These are phyloP conservation scores for Massospora cicadina DNA, from an alignment of 371 early-diverging fungal genomes.

Conservation along the genomic window DNA sequence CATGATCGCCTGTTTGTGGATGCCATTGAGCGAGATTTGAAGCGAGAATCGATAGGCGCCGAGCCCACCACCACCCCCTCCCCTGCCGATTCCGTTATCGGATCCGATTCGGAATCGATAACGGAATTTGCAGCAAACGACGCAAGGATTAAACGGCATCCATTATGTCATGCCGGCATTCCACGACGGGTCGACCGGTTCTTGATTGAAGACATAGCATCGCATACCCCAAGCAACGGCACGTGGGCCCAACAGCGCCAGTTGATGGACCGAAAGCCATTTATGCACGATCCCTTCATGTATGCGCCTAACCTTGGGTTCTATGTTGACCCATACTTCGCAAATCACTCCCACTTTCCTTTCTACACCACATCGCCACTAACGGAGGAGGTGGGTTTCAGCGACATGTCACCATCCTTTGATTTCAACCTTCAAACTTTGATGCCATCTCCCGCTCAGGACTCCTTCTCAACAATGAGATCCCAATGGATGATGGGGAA, in stretches of 20 bases:
- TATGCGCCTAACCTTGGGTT: not conserved
- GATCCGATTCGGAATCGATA: not conserved
- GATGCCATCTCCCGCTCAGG: not conserved
- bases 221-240: slow-evolving; percentile 6
- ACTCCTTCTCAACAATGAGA: not conserved
- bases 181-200: not conserved
- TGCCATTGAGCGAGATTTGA: slow-evolving; percentile 96
- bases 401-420: slow-evolving; percentile 4
- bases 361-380: slow-evolving; percentile 1
- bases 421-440: not conserved
- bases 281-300: not conserved
- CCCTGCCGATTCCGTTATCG: too few species aligned
- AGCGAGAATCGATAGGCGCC: slow-evolving; percentile 45
- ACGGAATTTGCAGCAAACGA: not conserved
- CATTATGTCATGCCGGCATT: slow-evolving; percentile 6
- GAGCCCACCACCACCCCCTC: slow-evolving; percentile 8
- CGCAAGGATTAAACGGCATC: not conserved
- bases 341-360: not conserved
- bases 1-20: slow-evolving; percentile 95
- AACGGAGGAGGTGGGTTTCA: not conserved
- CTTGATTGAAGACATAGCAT: slow-evolving; percentile 4
- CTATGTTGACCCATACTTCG: not conserved
- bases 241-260: not conserved
- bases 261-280: not conserved
- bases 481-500: not conserved